Percentiles rank a stretch among this genome's conserved stretches.
Evolutionary conservation across 768 basidiomycete species (phyloP).

Genomic region (Psilocybe cyanescens): DNA sequence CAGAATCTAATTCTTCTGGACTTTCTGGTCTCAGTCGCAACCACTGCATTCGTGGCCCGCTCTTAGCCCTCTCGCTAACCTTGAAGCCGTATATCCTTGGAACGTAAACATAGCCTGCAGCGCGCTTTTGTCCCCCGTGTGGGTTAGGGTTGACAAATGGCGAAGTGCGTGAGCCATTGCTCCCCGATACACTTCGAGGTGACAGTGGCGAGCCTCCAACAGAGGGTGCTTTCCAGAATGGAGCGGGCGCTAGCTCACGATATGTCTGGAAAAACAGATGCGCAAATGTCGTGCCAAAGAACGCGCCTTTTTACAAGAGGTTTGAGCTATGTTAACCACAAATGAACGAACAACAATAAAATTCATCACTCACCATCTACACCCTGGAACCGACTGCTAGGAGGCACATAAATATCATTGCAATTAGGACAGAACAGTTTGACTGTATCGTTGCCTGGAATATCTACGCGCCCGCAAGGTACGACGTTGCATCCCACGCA

Average conservation of each 20-base stretch:
- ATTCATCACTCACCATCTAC: constrained; percentile 79
- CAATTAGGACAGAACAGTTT: constrained; percentile 98
- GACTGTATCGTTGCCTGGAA: constrained; percentile 96
- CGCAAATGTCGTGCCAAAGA: constrained; percentile 99
- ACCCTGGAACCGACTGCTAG: constrained; percentile 92
- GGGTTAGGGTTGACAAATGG: constrained; percentile 89
- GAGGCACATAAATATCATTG: constrained; percentile 95
- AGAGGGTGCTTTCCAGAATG: constrained; percentile 81
- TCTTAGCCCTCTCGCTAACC: constrained; percentile 93
- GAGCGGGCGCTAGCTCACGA: constrained; percentile 91
- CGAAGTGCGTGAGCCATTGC: constrained; percentile 49
- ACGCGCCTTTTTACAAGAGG: constrained; percentile 70
- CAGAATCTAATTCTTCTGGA: constrained; percentile 79
- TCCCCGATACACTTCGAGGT: constrained; percentile 54
- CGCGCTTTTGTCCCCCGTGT: constrained; percentile 87
- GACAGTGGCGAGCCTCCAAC: constrained; percentile 62
- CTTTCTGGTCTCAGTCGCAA: constrained; percentile 84
- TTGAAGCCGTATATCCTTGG: constrained; percentile 98
- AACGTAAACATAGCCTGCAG: constrained; percentile 84
- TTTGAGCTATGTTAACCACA: constrained; percentile 12
- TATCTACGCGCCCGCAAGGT: constrained; percentile 93
- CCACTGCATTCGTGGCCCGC: constrained; percentile 98
- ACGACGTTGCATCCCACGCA: constrained; percentile 89
- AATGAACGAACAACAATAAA: constrained; percentile 1
- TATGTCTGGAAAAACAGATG: constrained; percentile 99